phyloP scores from a whole-genome alignment of 495 filamentous ascomycete genomes.

The Chaetomium cochliodes region DNA sequence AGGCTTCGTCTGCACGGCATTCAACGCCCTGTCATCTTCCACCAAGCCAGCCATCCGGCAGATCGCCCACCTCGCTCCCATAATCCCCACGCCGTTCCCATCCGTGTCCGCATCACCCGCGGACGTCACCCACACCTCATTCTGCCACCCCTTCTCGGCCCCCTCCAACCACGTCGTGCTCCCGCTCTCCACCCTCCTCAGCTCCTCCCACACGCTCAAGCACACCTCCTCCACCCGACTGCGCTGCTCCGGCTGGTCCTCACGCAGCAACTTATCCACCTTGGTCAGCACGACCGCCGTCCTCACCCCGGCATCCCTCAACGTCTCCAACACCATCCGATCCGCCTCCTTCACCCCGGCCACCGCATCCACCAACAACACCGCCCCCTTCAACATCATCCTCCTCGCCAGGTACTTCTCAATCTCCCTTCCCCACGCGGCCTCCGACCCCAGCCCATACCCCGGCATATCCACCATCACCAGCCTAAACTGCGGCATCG shows the following conservation, averaged over 20 bases:
- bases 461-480: conserved; percentile 89
- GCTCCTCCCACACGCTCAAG: conserved; percentile 37
- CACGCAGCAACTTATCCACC: conserved; percentile 56
- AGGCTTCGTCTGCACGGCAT: conserved; percentile 2
- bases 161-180: conserved; percentile 34
- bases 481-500: conserved; percentile 55
- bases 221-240: conserved; percentile 40
- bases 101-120: conserved; percentile 39
- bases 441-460: conserved; percentile 74
- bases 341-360: conserved; percentile 81
- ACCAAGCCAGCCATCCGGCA: conserved; percentile 43
- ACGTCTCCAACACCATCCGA: conserved; percentile 59
- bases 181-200: conserved; percentile 36
- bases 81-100: conserved; percentile 32
- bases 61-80: conserved; percentile 41
- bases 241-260: conserved; percentile 19
- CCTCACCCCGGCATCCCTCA: conserved; percentile 61
- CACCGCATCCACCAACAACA: conserved; percentile 76
- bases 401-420: conserved; percentile 75
- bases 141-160: conserved; percentile 42
- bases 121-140: conserved; percentile 50
- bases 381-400: conserved; percentile 74
- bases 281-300: conserved; percentile 85
- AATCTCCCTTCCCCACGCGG: conserved; percentile 83
- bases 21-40: conserved; percentile 27